phyloP scores from a whole-genome alignment of 257 asterid genomes.

The Solanum chilense region DNA sequence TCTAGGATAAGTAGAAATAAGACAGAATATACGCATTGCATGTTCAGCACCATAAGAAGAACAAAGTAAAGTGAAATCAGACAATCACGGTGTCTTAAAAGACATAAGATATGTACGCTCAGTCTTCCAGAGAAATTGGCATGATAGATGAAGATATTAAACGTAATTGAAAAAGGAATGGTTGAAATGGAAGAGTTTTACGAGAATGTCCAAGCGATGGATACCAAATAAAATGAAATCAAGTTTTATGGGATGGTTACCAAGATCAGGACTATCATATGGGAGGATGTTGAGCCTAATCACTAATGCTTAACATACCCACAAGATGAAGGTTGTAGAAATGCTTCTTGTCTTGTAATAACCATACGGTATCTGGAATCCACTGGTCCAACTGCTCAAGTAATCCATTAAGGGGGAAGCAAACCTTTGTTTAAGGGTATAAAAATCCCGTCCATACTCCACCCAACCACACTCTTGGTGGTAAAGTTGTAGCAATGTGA shows the following conservation, averaged over 20 bases:
- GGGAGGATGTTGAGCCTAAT: neutral
- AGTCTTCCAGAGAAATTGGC: neutral
- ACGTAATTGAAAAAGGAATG: neutral
- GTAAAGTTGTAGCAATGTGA: neutral
- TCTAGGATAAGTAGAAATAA: neutral
- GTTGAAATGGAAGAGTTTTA: neutral
- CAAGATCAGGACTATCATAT: neutral
- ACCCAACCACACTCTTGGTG: neutral
- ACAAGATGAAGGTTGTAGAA: neutral
- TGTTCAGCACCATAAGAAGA: neutral
- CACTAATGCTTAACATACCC: neutral
- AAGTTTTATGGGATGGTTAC: neutral
- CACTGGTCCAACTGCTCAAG: neutral
- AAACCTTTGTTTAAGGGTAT: neutral
- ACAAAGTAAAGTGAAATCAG: neutral
- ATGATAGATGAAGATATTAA: neutral
- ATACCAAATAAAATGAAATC: neutral
- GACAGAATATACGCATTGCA: neutral
- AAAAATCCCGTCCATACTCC: neutral
- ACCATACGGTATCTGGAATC: neutral
- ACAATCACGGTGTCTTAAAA: neutral
- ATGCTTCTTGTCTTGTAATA: neutral
- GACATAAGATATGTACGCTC: neutral
- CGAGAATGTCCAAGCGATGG: neutral
- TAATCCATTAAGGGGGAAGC: neutral